Evolutionary conservation across 257 asterid genomes (phyloP).

Genomic region (Solanum medicagineum): DNA sequence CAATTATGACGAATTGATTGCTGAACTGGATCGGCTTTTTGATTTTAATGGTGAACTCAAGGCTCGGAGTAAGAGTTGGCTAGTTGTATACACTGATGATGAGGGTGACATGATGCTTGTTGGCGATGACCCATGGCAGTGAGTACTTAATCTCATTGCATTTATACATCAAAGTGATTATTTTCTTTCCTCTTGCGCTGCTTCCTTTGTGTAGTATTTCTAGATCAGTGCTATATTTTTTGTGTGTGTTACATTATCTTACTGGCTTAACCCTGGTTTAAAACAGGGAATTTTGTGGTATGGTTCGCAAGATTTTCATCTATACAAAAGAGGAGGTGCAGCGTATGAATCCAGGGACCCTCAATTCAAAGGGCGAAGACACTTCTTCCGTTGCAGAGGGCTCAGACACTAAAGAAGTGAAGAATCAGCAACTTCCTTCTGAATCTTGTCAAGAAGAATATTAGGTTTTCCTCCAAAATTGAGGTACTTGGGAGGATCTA

Average conservation of each 20-base stretch:
- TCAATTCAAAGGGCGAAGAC: constrained; percentile 60
- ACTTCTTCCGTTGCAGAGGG: constrained; percentile 55
- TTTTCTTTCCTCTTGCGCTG: not conserved
- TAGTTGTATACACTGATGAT: constrained; percentile 84
- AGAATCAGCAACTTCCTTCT: constrained; percentile 42
- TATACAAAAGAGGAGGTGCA: constrained; percentile 83
- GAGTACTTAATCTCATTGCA: constrained; percentile 14
- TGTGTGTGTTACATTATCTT: not conserved
- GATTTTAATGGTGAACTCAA: constrained; percentile 83
- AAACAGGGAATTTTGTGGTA: constrained; percentile 75
- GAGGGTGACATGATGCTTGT: constrained; percentile 99
- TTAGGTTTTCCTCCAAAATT: constrained; percentile 11
- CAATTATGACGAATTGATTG: constrained; percentile 56
- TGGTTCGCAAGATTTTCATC: constrained; percentile 81
- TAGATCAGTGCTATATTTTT: not conserved
- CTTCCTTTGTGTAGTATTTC: not conserved
- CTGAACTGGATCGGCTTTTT: constrained; percentile 70
- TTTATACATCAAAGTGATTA: not conserved
- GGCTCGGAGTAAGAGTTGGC: constrained; percentile 62
- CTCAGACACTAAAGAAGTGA: constrained; percentile 42
- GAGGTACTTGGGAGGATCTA: constrained; percentile 4
- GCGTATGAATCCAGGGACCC: constrained; percentile 69
- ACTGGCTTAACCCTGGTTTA: not conserved
- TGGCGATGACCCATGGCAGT: constrained; percentile 99
- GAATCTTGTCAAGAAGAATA: constrained; percentile 37